Conservation (phyloP, 352 stramenopile species). For the Phytophthora boehmeriae region DNA sequence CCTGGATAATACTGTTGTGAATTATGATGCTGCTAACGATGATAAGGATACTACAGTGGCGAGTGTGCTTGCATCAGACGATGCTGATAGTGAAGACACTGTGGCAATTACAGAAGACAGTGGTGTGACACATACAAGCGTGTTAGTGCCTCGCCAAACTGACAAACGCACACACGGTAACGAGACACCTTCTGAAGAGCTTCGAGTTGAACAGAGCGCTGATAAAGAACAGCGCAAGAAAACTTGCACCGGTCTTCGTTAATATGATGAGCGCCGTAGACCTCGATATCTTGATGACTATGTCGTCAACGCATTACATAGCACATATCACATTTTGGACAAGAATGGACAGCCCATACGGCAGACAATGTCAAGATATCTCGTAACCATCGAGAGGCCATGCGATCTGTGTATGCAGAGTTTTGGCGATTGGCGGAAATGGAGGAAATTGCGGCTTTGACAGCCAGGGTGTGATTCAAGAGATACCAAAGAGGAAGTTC, state of each 20-base stretch:
- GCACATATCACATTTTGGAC: slow-evolving; percentile 1
- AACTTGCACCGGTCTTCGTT: slow-evolving; percentile 3
- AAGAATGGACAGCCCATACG: slow-evolving; percentile 8
- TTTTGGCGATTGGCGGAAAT: slow-evolving; percentile 7
- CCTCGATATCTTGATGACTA: slow-evolving; percentile 6
- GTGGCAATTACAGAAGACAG: too few species aligned
- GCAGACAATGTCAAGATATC: slow-evolving; percentile 3
- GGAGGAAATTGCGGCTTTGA: slow-evolving; percentile 5
- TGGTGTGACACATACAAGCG: background rate
- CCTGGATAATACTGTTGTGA: too few species aligned
- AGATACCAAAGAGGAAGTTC: slow-evolving; percentile 3
- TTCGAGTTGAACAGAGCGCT: slow-evolving; percentile 5
- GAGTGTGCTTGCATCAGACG: too few species aligned
- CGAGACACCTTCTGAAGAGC: slow-evolving; percentile 5
- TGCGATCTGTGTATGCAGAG: slow-evolving; percentile 6
- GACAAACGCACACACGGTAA: slow-evolving; percentile 10
- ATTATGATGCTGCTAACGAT: too few species aligned
- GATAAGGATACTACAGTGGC: too few species aligned
- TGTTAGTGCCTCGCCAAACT: background rate
- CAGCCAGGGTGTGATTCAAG: slow-evolving; percentile 2
- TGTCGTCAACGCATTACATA: slow-evolving; percentile 2
- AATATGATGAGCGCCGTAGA: slow-evolving; percentile 1
- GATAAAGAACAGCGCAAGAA: background rate
- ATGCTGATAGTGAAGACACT: too few species aligned
- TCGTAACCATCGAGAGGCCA: slow-evolving; percentile 3